Evolutionary conservation across 441 rosid genomes (phyloP).

Genomic region (Arabidopsis lyrata): DNA sequence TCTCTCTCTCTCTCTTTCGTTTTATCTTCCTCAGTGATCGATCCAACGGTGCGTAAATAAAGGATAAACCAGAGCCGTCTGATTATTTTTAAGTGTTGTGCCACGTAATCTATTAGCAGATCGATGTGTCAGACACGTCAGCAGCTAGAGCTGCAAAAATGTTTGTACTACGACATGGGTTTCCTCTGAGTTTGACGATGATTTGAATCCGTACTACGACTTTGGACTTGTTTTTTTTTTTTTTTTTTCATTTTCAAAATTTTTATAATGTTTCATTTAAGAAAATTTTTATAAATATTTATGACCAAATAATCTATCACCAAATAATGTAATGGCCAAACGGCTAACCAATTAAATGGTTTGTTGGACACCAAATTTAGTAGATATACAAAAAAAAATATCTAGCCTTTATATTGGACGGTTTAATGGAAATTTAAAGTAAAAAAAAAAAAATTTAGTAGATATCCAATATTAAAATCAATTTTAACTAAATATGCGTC

Average conservation of each 20-base stretch:
- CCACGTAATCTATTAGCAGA: conserved; percentile 29
- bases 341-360: conserved; percentile 32
- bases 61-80: conserved; percentile 17
- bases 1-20: conserved; percentile 34
- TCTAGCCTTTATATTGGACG: too few species aligned
- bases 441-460: conserved; percentile 8
- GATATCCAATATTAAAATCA: conserved; percentile 4
- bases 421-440: too few species aligned
- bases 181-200: conserved; percentile 27
- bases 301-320: not conserved
- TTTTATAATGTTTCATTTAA: not conserved
- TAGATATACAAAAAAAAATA: too few species aligned
- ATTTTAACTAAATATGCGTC: not conserved
- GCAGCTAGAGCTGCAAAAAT: conserved; percentile 20
- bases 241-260: not conserved
- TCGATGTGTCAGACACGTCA: conserved; percentile 44
- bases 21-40: conserved; percentile 20
- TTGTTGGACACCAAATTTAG: conserved; percentile 27
- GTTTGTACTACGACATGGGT: conserved; percentile 33
- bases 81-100: conserved; percentile 10
- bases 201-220: conserved; percentile 25
- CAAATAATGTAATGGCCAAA: not conserved
- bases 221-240: not conserved
- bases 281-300: not conserved
- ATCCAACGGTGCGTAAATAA: conserved; percentile 37